Percentiles rank a stretch among this genome's conserved stretches.
Evolutionary conservation across 148 eudicot species (phyloP).

Genomic region (Limonium bicolor): DNA sequence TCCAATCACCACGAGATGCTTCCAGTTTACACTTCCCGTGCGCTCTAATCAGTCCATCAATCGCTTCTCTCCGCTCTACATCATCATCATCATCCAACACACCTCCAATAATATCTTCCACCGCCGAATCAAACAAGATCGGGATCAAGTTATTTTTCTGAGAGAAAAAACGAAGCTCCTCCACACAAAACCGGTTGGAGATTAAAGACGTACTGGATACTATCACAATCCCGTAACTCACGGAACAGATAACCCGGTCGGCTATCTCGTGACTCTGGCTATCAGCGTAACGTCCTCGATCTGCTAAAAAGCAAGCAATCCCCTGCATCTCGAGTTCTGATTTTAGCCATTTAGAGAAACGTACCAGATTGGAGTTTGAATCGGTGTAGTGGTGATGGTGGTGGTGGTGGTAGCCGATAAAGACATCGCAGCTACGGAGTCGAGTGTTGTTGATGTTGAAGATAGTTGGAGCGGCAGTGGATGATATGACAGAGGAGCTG

Average conservation of each 20-base stretch:
- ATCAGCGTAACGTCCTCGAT: slow-evolving; percentile 65
- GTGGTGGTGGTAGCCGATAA: slow-evolving; percentile 62
- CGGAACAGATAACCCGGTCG: slow-evolving; percentile 85
- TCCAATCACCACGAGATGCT: slow-evolving; percentile 53
- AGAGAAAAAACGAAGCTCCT: slow-evolving; percentile 68
- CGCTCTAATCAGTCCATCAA: slow-evolving; percentile 44
- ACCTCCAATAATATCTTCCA: slow-evolving; percentile 17
- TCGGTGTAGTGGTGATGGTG: too few relatives aligned
- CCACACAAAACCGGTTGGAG: slow-evolving; percentile 46
- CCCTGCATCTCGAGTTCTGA: slow-evolving; percentile 85
- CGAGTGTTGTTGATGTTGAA: slow-evolving; percentile 28
- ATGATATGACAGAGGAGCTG: not conserved
- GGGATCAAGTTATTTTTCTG: slow-evolving; percentile 84
- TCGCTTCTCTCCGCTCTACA: slow-evolving; percentile 49
- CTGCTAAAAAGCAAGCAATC: slow-evolving; percentile 73
- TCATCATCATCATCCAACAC: slow-evolving; percentile 31
- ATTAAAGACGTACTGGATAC: slow-evolving; percentile 30
- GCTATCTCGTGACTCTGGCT: slow-evolving; percentile 83
- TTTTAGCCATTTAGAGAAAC: slow-evolving; percentile 84
- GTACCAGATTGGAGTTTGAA: slow-evolving; percentile 36
- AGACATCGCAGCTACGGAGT: slow-evolving; percentile 80
- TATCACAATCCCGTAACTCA: slow-evolving; percentile 57
- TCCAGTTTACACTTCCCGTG: slow-evolving; percentile 46
- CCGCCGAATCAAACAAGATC: slow-evolving; percentile 47
- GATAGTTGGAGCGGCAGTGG: not conserved